Evolutionary conservation across 2,329 filamentous ascomycete genomes (phyloP).

Genomic region (Magnaporthiopsis rhizophila): DNA sequence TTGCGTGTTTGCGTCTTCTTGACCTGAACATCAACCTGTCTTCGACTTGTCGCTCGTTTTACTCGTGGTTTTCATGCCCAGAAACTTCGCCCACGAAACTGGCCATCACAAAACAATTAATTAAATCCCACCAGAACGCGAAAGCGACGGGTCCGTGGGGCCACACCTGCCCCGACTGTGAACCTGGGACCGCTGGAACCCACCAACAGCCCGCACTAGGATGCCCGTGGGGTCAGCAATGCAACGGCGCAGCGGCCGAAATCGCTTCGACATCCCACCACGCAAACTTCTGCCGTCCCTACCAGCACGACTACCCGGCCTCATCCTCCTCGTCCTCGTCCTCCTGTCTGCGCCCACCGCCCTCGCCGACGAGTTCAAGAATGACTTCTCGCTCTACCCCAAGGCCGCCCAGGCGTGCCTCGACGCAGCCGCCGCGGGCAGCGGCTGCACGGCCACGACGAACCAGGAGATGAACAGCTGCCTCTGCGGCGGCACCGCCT

Average conservation of each 20-base stretch:
- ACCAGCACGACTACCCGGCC: background rate
- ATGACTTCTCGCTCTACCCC: constrained; percentile 38
- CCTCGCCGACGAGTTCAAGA: constrained; percentile 18
- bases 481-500: constrained; percentile 37
- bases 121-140: background rate
- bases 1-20: background rate
- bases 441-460: constrained; percentile 32
- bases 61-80: background rate
- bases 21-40: background rate
- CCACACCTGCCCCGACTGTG: background rate
- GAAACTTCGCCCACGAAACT: no score
- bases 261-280: background rate
- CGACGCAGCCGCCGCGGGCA: constrained; percentile 27
- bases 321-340: constrained; percentile 18
- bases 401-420: constrained; percentile 34
- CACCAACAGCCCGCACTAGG: no score
- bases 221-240: no score
- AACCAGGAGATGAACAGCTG: constrained; percentile 36
- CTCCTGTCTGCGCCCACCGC: constrained; percentile 15
- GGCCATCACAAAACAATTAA: no score
- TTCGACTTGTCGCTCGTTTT: background rate
- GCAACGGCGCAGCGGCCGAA: background rate
- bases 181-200: background rate
- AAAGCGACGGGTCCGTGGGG: background rate
- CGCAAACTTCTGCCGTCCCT: background rate